These are phyloP conservation scores for Albizia julibrissin DNA, from an alignment of 306 rosid species.

Conservation along the genomic window DNA sequence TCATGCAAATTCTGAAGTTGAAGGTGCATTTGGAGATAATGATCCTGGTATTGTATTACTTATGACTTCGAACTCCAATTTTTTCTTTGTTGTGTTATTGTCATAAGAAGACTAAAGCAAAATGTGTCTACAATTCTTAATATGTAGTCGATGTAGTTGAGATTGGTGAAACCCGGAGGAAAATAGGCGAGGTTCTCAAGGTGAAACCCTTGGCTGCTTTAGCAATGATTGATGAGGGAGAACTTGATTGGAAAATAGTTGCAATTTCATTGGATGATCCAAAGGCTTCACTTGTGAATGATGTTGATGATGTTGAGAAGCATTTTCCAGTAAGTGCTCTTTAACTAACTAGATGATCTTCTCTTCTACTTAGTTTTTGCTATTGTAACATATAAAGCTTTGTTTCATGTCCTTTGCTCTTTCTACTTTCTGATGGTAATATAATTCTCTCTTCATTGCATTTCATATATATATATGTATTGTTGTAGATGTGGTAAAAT, in stretches of 20 bases:
- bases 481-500: background rate
- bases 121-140: conserved; percentile 4
- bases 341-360: conserved; percentile 24
- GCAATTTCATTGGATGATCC: conserved; percentile 97
- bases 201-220: conserved; percentile 94
- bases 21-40: conserved; percentile 81
- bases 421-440: background rate
- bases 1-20: conserved; percentile 63
- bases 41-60: conserved; percentile 57
- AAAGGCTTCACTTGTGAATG: conserved; percentile 79
- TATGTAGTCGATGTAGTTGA: conserved; percentile 78
- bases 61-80: conserved; percentile 2
- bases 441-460: background rate
- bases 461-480: background rate
- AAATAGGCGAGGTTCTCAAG: conserved; percentile 70
- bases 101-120: background rate
- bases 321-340: conserved; percentile 84
- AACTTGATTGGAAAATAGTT: conserved; percentile 98
- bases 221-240: conserved; percentile 99
- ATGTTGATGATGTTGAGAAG: conserved; percentile 83
- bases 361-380: background rate
- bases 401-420: background rate
- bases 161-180: conserved; percentile 66
- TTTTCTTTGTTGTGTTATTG: background rate
- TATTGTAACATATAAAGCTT: background rate